Evolutionary conservation across 768 basidiomycete species (phyloP), one percentile per base, ranked within the genome.

Genomic region (Leccinum disarticulatum): DNA sequence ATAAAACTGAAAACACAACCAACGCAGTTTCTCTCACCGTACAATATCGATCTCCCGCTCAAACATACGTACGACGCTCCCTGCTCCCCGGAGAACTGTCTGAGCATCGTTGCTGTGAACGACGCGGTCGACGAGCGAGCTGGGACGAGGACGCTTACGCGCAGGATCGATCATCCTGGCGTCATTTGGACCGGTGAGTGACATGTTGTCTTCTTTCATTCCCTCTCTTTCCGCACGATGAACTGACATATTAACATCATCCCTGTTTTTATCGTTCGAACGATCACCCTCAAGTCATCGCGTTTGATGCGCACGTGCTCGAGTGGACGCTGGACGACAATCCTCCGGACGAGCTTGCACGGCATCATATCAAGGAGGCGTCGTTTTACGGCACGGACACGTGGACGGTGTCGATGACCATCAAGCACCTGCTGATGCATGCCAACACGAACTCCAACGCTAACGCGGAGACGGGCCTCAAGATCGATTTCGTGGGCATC

Each of bases 321-420:
- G 74, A 82, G 55, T 98, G 95, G 95, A 86, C 84, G 15, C 78
- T 95, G 38, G 90, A 93, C 63, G 78, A 87, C 61, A 83, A 85
- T 56, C 94, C 96, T 1, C 91, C 93, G 0, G 73, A 84, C 55
- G 89, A 91, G 58, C 77, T 80, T 64, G 83, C 82, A 7, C 82
- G 94, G 8, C 96, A 98, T 68, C 91, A 94, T 66, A 83, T 98
- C 75, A 97, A 94, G 70, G 93, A 95, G 71, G 93, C 85, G 0
- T 93, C 94, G 3, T 93, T 91, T 72, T 93, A 92, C 64, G 89
- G 87, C 1, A 81, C 81, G 10, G 84, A 91, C 58, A 78, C 80
- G 0, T 95, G 91, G 83, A 77, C 81, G 0, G 75, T 97, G 46
- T 83, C 91, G 62, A 77, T 98, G 61, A 83, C 87, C 31, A 73